Evolutionary conservation across 306 rosid genomes (phyloP), one percentile per base, ranked within the genome.

Genomic region (Astragalus membranaceus): DNA sequence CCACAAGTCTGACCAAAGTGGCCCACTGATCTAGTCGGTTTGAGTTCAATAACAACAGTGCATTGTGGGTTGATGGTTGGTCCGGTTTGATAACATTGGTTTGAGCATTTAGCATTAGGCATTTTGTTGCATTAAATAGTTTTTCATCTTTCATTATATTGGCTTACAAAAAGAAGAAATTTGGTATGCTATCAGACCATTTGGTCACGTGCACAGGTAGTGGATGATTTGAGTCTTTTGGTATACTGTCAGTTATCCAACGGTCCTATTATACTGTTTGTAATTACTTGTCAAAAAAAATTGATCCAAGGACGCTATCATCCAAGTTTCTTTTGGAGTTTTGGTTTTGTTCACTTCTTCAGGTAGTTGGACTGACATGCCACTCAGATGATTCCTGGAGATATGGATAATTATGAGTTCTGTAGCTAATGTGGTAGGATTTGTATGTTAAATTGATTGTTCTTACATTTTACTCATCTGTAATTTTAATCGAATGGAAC

Each of bases 351-450:
- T 67, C 47, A 58, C 66, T 70, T 71, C 66, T 75, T 63, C 75
- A 66, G 82, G 82, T 61, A 72, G 67, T 71, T 41, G 43, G 70
- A 70, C 79, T 54, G 6, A 15, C 66, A n/a, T 71, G n/a, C 67
- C 57, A 62, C 64, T 41, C 29, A 56, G 69, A 69, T 55, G 78
- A 69, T 72, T 44, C 41, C 20, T 41, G 81, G 76, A 64, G 70
- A 36, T 67, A 53, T 48, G 44, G 17, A 71, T 30, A 39, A 26
- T 32, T 66, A 72, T 50, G 68, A 73, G 9, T 12, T 39, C 9
- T 7, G 61, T 66, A 57, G 73, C 62, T 26, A 29, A 20, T 70
- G 66, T 46, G 80, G 62, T 82, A 33, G 80, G 81, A 50, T 63
- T 17, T 37, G 14, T 41, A 10, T 57, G 6, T 32, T 55, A 43